These are phyloP conservation scores for Tulasnella sp. DNA, from an alignment of 768 basidiomycete genomes.

Conservation along the genomic window DNA sequence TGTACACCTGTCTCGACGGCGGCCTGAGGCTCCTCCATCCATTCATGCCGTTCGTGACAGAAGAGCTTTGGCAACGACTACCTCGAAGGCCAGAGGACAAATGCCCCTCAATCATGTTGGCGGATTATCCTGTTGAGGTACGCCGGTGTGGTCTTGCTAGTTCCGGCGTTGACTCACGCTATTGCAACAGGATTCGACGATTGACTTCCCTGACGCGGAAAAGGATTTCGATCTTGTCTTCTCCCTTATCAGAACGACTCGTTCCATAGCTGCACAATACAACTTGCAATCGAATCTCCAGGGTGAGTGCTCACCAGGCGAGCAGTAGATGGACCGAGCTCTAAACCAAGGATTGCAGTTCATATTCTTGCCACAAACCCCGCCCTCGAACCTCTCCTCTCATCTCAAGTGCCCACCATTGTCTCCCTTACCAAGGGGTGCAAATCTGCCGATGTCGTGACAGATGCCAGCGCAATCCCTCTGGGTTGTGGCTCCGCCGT, in stretches of 20 bases:
- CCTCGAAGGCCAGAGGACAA: constrained; percentile 81
- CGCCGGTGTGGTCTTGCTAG: constrained; percentile 44
- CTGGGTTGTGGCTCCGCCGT: constrained; percentile 85
- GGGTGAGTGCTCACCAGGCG: constrained; percentile 50
- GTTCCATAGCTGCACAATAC: constrained; percentile 87
- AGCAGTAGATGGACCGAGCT: background rate
- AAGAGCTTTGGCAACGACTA: constrained; percentile 97
- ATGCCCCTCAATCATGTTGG: constrained; percentile 87
- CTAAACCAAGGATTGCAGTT: constrained; percentile 9
- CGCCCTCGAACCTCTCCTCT: constrained; percentile 65
- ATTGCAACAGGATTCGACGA: constrained; percentile 57
- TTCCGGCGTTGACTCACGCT: background rate
- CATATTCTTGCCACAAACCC: constrained; percentile 74
- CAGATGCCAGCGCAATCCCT: constrained; percentile 69
- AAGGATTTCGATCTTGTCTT: constrained; percentile 87
- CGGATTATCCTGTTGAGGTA: constrained; percentile 79
- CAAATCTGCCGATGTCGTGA: constrained; percentile 71
- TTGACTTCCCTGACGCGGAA: constrained; percentile 72
- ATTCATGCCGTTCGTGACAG: constrained; percentile 99
- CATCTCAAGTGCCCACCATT: constrained; percentile 74
- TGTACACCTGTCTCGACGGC: constrained; percentile 91
- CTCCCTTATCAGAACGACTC: constrained; percentile 71
- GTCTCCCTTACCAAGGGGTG: constrained; percentile 85
- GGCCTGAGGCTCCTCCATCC: constrained; percentile 92
- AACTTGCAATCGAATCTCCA: constrained; percentile 85